Evolutionary conservation across 2,329 filamentous ascomycete species (phyloP).

Genomic region (Fusarium torreyae): DNA sequence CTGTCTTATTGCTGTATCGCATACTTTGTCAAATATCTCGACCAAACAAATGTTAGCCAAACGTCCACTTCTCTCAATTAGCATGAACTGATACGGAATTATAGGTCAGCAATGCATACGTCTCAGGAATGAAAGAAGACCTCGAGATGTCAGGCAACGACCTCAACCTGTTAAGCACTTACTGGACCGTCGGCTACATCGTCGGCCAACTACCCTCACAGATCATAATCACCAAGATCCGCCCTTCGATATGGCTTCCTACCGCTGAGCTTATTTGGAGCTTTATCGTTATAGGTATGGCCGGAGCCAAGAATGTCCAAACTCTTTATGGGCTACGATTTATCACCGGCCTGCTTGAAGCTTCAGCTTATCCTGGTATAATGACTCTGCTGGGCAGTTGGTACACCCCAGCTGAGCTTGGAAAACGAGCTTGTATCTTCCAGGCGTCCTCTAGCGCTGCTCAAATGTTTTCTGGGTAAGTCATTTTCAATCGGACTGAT

Average conservation of each 20-base stretch:
- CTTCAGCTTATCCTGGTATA: conserved; percentile 55
- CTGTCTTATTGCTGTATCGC: neutral
- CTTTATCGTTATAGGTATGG: conserved; percentile 54
- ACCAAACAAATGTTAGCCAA: neutral
- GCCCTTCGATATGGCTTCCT: conserved; percentile 57
- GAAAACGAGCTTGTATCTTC: neutral
- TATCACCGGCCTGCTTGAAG: conserved; percentile 57
- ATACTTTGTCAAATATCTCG: neutral
- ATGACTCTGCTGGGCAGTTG: conserved; percentile 58
- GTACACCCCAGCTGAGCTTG: conserved; percentile 39
- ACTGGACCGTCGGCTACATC: conserved; percentile 72
- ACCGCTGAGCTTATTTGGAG: conserved; percentile 52
- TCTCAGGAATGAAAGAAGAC: conserved; percentile 65
- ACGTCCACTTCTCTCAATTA: too few relatives aligned
- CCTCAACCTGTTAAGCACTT: conserved; percentile 65
- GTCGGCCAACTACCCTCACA: conserved; percentile 59
- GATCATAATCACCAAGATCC: conserved; percentile 56
- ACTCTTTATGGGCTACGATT: conserved; percentile 58
- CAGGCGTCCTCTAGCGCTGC: neutral
- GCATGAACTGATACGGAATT: neutral
- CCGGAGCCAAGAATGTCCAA: conserved; percentile 54
- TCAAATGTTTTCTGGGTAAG: neutral
- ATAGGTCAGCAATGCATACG: conserved; percentile 56
- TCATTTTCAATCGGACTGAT: too few relatives aligned
- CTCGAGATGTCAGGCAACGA: conserved; percentile 66